Evolutionary conservation across 805 yeast genomes (phyloP).

Genomic region (Metschnikowia vanudenii): DNA sequence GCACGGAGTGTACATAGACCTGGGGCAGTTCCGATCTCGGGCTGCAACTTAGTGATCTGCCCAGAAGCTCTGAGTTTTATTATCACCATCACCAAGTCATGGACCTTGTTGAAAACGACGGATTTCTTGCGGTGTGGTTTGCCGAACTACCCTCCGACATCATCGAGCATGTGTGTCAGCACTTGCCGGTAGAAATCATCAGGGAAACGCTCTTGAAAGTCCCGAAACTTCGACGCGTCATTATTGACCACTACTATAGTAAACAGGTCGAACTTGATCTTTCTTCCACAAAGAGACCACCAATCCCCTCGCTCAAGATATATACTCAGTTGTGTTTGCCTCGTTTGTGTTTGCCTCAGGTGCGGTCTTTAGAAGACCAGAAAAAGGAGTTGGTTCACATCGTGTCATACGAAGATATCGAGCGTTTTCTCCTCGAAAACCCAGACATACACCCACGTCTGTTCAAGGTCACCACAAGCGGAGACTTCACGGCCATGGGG

Average conservation of each 20-base stretch:
- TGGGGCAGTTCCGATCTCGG: too few species aligned
- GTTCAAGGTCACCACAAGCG: slow-evolving; percentile 29
- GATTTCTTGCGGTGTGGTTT: too few species aligned
- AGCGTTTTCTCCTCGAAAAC: slow-evolving; percentile 28
- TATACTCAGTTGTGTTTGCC: not conserved
- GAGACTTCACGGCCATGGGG: slow-evolving; percentile 30
- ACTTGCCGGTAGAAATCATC: slow-evolving; percentile 12
- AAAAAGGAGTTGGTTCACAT: slow-evolving; percentile 19
- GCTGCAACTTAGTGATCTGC: too few species aligned
- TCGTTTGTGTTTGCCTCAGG: too few species aligned
- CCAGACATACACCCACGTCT: slow-evolving; percentile 29
- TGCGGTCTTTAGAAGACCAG: too few species aligned
- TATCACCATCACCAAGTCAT: too few species aligned
- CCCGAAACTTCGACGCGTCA: slow-evolving; percentile 22
- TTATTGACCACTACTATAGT: slow-evolving; percentile 27
- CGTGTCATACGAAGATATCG: slow-evolving; percentile 30
- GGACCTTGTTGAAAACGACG: too few species aligned
- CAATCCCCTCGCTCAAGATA: slow-evolving; percentile 16
- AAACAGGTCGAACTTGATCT: slow-evolving; percentile 35
- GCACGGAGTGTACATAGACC: too few species aligned
- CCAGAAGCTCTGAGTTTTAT: too few species aligned
- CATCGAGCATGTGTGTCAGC: slow-evolving; percentile 10
- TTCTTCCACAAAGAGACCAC: slow-evolving; percentile 26
- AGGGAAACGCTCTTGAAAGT: slow-evolving; percentile 13
- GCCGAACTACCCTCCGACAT: slow-evolving; percentile 16